Evolutionary conservation across 2,329 filamentous ascomycete species (phyloP).

Genomic region (Aspergillus sp.): DNA sequence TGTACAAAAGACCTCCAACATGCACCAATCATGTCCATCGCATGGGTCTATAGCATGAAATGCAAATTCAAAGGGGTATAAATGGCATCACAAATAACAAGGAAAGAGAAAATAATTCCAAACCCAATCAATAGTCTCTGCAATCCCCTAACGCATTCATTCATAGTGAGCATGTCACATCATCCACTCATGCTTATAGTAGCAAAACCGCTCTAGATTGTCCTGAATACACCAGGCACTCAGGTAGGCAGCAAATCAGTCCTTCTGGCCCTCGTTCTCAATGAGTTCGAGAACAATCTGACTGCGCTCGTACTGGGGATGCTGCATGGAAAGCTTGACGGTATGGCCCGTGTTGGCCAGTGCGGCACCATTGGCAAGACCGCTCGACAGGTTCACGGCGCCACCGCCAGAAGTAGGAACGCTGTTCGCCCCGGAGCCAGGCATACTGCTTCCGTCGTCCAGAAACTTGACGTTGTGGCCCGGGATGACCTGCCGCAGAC

Average conservation of each 20-base stretch:
- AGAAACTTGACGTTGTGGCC: slow-evolving; percentile 86
- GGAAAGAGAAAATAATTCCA: neutral
- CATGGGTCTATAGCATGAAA: neutral
- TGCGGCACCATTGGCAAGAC: slow-evolving; percentile 34
- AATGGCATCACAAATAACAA: neutral
- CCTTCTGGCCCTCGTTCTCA: slow-evolving; percentile 80
- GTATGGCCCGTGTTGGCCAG: slow-evolving; percentile 57
- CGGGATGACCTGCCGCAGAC: slow-evolving; percentile 89
- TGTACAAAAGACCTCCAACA: neutral
- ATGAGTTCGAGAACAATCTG: slow-evolving; percentile 91
- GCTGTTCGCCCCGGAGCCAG: slow-evolving; percentile 38
- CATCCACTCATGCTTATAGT: too few relatives aligned
- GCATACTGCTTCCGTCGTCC: slow-evolving; percentile 66
- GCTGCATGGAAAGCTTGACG: slow-evolving; percentile 92
- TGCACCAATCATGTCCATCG: neutral
- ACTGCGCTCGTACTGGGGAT: slow-evolving; percentile 78
- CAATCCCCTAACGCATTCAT: too few relatives aligned
- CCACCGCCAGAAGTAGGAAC: slow-evolving; percentile 41
- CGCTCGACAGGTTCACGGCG: slow-evolving; percentile 25
- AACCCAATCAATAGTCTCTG: too few relatives aligned
- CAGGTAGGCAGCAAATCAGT: slow-evolving; percentile 28
- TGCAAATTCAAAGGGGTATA: neutral
- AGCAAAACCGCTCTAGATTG: too few relatives aligned
- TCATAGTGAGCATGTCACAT: too few relatives aligned
- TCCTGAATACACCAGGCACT: too few relatives aligned